phyloP scores from a whole-genome alignment of 805 yeast species.

The Sugiyamaella mastotermitis region DNA sequence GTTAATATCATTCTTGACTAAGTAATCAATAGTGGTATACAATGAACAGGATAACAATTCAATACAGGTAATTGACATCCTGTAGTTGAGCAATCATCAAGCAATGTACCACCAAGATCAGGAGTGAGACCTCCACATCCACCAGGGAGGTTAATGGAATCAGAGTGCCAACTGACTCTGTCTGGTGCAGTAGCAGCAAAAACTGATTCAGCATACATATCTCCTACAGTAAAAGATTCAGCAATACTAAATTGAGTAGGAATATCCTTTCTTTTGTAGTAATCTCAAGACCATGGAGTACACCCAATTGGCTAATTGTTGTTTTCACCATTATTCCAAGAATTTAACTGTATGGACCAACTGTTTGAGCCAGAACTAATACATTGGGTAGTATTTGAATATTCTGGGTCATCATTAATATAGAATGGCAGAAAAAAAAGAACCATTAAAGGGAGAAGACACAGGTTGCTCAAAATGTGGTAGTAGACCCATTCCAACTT shows the following conservation, averaged over 20 bases:
- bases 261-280: slow-evolving; percentile 16
- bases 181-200: slow-evolving; percentile 24
- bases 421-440: too few relatives aligned
- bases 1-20: slow-evolving; percentile 16
- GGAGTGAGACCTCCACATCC: slow-evolving; percentile 5
- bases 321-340: slow-evolving; percentile 22
- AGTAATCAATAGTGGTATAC: slow-evolving; percentile 20
- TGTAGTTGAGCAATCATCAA: slow-evolving; percentile 19
- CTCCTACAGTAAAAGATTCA: slow-evolving; percentile 22
- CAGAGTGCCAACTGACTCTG: slow-evolving; percentile 24
- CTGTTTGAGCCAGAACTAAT: slow-evolving; percentile 19
- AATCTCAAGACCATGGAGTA: slow-evolving; percentile 20
- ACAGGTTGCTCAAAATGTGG: too few relatives aligned
- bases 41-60: slow-evolving; percentile 22
- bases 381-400: too few relatives aligned
- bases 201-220: slow-evolving; percentile 23
- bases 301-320: slow-evolving; percentile 22
- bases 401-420: too few relatives aligned
- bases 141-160: slow-evolving; percentile 21
- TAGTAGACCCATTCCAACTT: too few relatives aligned
- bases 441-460: too few relatives aligned
- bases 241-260: slow-evolving; percentile 21
- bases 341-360: slow-evolving; percentile 20
- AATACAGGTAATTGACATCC: slow-evolving; percentile 16
- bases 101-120: slow-evolving; percentile 19